phyloP scores from a whole-genome alignment of 495 filamentous ascomycete species.

The Penicillium maclennaniae region DNA sequence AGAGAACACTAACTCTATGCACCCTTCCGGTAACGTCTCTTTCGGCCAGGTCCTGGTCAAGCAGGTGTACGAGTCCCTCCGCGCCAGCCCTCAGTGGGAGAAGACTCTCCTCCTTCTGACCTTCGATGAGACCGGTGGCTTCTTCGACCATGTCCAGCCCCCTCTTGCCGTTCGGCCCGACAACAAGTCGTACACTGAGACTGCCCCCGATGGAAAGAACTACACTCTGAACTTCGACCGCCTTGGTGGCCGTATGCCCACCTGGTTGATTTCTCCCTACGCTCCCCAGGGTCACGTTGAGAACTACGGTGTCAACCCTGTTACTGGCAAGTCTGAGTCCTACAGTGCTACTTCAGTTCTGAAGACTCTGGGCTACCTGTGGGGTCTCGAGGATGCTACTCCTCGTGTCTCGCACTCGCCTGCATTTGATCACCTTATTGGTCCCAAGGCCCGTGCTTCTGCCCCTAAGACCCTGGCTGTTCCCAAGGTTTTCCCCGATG shows the following conservation, averaged over 20 bases:
- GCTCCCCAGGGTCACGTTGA: slow-evolving; percentile 40
- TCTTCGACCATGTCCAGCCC: slow-evolving; percentile 51
- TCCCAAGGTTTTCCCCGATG: slow-evolving; percentile 21
- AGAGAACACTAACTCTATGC: slow-evolving; percentile 46
- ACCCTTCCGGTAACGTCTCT: slow-evolving; percentile 45
- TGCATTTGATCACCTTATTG: slow-evolving; percentile 45
- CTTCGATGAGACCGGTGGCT: slow-evolving; percentile 51
- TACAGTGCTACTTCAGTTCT: slow-evolving; percentile 44
- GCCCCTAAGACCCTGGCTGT: slow-evolving; percentile 19
- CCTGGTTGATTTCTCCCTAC: slow-evolving; percentile 50
- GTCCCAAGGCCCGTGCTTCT: slow-evolving; percentile 13
- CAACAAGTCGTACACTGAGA: slow-evolving; percentile 45
- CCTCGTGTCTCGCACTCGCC: slow-evolving; percentile 41
- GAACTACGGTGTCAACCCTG: slow-evolving; percentile 39
- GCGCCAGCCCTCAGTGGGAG: slow-evolving; percentile 45
- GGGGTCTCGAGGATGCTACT: slow-evolving; percentile 43
- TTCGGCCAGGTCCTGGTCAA: slow-evolving; percentile 50
- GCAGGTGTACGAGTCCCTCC: slow-evolving; percentile 50
- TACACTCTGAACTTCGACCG: slow-evolving; percentile 49
- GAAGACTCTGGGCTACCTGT: slow-evolving; percentile 43
- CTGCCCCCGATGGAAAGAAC: slow-evolving; percentile 33
- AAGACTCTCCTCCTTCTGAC: slow-evolving; percentile 47
- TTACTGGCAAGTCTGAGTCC: slow-evolving; percentile 28
- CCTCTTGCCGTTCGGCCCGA: slow-evolving; percentile 43
- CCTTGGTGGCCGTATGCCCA: slow-evolving; percentile 51